Evolutionary conservation across 768 basidiomycete genomes (phyloP), one percentile per base, ranked within the genome.

Genomic region (Cystobasidium onofrii): DNA sequence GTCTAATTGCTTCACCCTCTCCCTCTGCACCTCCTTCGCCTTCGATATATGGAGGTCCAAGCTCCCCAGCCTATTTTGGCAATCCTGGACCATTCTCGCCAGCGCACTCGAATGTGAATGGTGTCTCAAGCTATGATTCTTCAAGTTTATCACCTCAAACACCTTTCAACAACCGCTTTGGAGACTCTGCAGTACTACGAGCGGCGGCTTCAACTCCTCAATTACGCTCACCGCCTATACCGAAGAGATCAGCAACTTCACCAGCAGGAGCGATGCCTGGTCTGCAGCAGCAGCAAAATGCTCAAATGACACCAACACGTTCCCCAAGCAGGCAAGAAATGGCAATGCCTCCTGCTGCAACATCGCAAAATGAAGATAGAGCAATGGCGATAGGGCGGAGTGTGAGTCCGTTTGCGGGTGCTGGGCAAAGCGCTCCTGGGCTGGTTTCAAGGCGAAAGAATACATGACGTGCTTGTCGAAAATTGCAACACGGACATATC

Each of bases 1-100:
- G 74, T 17, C 70, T 75, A 17, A 75, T 75, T n/a, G 74, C 74
- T 31, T 75, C 74, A 6, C 74, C 74, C 7, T 31, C 36, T 10
- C 50, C 69, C 15, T 71, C 69, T 25, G 69, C 69, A 7, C 69
- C 69, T 29, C 69, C 69, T 39, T 57, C 54, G 2, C 69, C 69
- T 3, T 13, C 62, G 20, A 3, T 46, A 29, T 74, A 73, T 18
- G 71, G 50, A 44, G 64, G 41, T 36, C 46, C 41, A 31, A 64
- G 13, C 34, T 55, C 50, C 13, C 36, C 33, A 50, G 67, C 57
- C 6, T 70, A 50, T 20, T 34, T 34, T 36, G 44, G 27, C 20
- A 29, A 60, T 17, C 23, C 25, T 29, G n/a, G 34, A 3, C 65
- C 65, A 34, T 43, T 29, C 34, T 71, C 69, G 4, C 69, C 69